These are phyloP conservation scores for Astrothelium macrocarpum DNA, from an alignment of 495 filamentous ascomycete species.

Conservation along the genomic window DNA sequence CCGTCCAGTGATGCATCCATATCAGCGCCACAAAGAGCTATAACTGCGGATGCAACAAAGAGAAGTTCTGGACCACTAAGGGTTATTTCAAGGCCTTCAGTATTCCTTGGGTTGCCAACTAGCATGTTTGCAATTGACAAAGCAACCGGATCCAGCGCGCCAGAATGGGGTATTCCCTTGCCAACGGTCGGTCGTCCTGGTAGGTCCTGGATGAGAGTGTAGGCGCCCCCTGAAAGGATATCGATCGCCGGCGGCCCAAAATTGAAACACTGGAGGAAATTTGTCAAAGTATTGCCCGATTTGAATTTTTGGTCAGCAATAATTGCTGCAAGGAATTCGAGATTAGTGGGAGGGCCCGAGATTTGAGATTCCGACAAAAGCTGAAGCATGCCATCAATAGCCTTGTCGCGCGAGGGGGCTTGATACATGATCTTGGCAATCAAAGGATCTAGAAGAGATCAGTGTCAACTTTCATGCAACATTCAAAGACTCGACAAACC, in stretches of 20 bases:
- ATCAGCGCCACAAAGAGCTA: conserved; percentile 46
- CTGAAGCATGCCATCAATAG: conserved; percentile 38
- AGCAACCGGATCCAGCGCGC: conserved; percentile 49
- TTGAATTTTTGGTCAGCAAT: conserved; percentile 34
- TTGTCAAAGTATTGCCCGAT: conserved; percentile 45
- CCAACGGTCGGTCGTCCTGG: conserved; percentile 46
- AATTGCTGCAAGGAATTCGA: conserved; percentile 45
- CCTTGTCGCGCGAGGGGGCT: conserved; percentile 31
- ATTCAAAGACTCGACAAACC: conserved; percentile 25
- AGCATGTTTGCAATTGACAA: conserved; percentile 48
- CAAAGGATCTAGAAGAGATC: conserved; percentile 40
- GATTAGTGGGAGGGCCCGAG: conserved; percentile 48
- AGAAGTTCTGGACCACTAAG: conserved; percentile 48
- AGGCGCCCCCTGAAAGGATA: conserved; percentile 45
- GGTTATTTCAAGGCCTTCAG: conserved; percentile 51
- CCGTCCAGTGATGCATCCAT: conserved; percentile 42
- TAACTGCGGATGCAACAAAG: conserved; percentile 40
- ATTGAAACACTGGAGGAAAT: conserved; percentile 42
- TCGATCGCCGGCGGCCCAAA: conserved; percentile 45
- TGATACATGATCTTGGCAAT: conserved; percentile 54
- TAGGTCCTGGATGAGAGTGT: conserved; percentile 51
- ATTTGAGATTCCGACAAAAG: conserved; percentile 37
- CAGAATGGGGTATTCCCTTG: conserved; percentile 41
- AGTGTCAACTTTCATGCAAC: neutral
- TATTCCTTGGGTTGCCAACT: conserved; percentile 43